Percentiles rank a stretch among this genome's conserved stretches.
These are phyloP conservation scores for Scleroderma bovista DNA, from an alignment of 768 basidiomycete genomes.

Conservation along the genomic window DNA sequence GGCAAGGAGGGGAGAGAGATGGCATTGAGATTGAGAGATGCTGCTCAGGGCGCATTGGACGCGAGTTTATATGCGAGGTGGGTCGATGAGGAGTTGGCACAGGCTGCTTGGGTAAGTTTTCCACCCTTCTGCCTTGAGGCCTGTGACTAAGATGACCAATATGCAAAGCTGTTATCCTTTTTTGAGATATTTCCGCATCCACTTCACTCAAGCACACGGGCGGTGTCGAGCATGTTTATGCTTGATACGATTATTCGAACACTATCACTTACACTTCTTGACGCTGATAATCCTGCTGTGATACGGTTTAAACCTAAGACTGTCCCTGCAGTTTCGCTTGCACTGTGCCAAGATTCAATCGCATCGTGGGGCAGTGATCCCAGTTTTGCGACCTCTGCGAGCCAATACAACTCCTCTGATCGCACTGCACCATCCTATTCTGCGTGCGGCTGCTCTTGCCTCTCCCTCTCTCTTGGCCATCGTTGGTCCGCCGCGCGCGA, in stretches of 20 bases:
- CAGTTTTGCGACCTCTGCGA: neutral
- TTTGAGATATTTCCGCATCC: slow-evolving; percentile 74
- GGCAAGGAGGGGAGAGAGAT: slow-evolving; percentile 48
- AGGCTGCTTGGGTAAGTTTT: slow-evolving; percentile 68
- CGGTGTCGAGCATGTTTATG: slow-evolving; percentile 50
- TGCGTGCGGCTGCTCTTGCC: slow-evolving; percentile 41
- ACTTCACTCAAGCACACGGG: slow-evolving; percentile 46
- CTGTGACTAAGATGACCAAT: slow-evolving; percentile 2
- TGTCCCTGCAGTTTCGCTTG: slow-evolving; percentile 40
- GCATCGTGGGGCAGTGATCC: neutral
- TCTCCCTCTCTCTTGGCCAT: slow-evolving; percentile 43
- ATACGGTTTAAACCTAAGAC: slow-evolving; percentile 43
- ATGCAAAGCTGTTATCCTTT: slow-evolving; percentile 53
- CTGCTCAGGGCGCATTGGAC: slow-evolving; percentile 66
- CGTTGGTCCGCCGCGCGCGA: slow-evolving; percentile 47
- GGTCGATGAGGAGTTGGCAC: slow-evolving; percentile 69
- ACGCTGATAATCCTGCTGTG: slow-evolving; percentile 48
- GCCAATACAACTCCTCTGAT: neutral
- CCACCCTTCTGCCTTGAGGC: neutral
- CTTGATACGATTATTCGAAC: slow-evolving; percentile 66
- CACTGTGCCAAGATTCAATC: slow-evolving; percentile 4
- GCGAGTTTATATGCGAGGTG: slow-evolving; percentile 65
- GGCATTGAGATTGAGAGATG: slow-evolving; percentile 57
- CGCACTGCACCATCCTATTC: slow-evolving; percentile 6
- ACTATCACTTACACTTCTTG: slow-evolving; percentile 54